phyloP scores from a whole-genome alignment of 2,329 filamentous ascomycete genomes.

The Xylaria sp. region DNA sequence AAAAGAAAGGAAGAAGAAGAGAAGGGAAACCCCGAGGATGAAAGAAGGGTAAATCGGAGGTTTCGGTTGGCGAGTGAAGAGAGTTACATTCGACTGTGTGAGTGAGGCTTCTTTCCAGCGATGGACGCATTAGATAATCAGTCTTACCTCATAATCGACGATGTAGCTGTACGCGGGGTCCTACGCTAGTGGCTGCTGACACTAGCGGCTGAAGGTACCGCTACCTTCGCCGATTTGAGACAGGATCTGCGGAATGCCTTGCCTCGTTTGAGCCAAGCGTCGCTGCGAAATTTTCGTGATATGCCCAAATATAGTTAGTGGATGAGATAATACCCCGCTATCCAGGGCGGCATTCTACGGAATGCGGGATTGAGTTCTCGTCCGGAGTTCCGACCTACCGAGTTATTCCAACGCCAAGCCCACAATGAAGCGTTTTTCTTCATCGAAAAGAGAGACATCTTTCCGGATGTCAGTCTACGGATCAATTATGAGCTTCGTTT shows the following conservation, averaged over 20 bases:
- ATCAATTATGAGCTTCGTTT: too few relatives aligned
- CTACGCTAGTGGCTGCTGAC: neutral
- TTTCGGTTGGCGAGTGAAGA: conserved; percentile 10
- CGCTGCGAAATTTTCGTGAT: neutral
- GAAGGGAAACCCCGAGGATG: neutral
- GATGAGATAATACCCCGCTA: too few relatives aligned
- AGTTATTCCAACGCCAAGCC: too few relatives aligned
- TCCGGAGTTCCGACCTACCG: too few relatives aligned
- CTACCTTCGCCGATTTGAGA: neutral
- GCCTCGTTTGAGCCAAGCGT: neutral
- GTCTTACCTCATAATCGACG: neutral
- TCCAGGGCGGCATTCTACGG: too few relatives aligned
- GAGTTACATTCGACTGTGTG: neutral
- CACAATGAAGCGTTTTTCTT: neutral
- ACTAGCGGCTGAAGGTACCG: too few relatives aligned
- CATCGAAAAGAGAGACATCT: neutral
- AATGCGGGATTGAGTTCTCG: too few relatives aligned
- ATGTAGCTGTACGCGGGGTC: neutral
- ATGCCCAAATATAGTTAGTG: neutral
- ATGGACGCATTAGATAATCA: neutral
- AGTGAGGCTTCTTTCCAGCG: neutral
- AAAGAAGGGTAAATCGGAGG: neutral
- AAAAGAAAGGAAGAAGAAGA: neutral
- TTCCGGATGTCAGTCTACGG: too few relatives aligned
- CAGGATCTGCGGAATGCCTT: neutral